Evolutionary conservation across 768 basidiomycete genomes (phyloP), one percentile per base, ranked within the genome.

Genomic region (Macrolepiota fuliginosa): DNA sequence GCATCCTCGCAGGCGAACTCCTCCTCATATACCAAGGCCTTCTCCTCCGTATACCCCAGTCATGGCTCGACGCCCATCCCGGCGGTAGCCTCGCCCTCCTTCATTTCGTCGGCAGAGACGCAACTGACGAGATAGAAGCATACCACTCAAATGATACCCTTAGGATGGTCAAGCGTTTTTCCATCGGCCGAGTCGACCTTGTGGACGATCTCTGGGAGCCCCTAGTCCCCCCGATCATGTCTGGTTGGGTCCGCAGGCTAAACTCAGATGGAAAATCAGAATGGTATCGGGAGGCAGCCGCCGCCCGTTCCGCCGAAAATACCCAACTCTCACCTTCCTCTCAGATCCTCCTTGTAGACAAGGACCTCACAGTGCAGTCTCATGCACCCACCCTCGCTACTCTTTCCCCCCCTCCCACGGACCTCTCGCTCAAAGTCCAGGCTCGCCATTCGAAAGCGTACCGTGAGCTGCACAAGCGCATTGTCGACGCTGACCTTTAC

Each of bases 41-140:
- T 60, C 82, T 89, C 66, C 82, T 89, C 54, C 81, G 81, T 51
- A 84, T 94, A 13, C 85, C 93, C 5, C 73, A 78, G 11, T 72
- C 78, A 13, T 98, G 95, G 95, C 85, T 95, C n/a, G 75, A 82
- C 3, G 79, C 83, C 3, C 96, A 98, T 71, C 97, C 97, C 0
- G 97, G 97, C 46, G 95, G 96, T 40, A 73, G 84, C 3, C 88
- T 98, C 53, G 83, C 94, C 13, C 85, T 99, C 61, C 86, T 96
- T 25, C 97, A 99, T 75, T 98, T 95, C 68, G 87, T 98, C 45
- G 97, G 96, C 2, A 83, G 96, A 58, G 96, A 99, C 71, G 96
- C 96, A 0, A 85, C 92, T 0, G 91, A 96, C 76, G 97, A 99
- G 73, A 91, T 98, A 36, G 85, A 92, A 64, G 96, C 94, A 22